A percentile compares a stretch with the other conserved stretches of the same genome.
Conservation (phyloP, 495 filamentous ascomycete species). For the Delitschia confertaspora region DNA sequence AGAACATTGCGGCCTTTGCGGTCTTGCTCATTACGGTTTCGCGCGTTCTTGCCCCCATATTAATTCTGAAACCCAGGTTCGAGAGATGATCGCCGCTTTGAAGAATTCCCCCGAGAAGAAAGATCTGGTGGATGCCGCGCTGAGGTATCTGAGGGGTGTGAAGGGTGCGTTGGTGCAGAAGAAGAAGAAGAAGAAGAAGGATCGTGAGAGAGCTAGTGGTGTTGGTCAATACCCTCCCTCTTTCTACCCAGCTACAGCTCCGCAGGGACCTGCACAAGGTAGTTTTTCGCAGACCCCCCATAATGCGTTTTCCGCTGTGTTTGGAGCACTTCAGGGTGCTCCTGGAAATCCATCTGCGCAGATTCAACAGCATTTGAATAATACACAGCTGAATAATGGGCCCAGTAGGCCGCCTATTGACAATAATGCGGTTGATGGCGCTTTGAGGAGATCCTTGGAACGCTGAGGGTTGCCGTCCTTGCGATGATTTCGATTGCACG, state of each 20-base stretch:
- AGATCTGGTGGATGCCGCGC: conserved; percentile 44
- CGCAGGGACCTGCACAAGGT: background rate
- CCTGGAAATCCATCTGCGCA: too few species aligned
- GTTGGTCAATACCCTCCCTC: background rate
- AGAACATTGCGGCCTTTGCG: conserved; percentile 59
- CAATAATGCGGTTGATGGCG: too few species aligned
- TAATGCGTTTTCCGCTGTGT: too few species aligned
- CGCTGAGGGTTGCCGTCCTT: too few species aligned
- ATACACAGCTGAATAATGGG: too few species aligned
- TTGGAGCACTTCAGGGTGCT: too few species aligned
- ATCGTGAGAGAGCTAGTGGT: background rate
- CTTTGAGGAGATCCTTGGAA: too few species aligned
- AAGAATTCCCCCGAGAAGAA: conserved; percentile 47
- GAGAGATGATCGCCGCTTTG: conserved; percentile 51
- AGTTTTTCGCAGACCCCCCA: too few species aligned
- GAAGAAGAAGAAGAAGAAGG: conserved; percentile 36
- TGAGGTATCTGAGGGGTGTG: conserved; percentile 48
- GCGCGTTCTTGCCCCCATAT: conserved; percentile 54
- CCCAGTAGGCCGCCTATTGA: too few species aligned
- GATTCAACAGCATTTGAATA: too few species aligned
- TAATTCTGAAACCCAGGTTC: conserved; percentile 46
- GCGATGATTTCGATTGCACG: too few species aligned
- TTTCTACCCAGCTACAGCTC: too few species aligned
- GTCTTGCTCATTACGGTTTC: conserved; percentile 54
- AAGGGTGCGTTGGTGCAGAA: conserved; percentile 42